phyloP scores from a whole-genome alignment of 441 rosid genomes.

The Populus hybrid region DNA sequence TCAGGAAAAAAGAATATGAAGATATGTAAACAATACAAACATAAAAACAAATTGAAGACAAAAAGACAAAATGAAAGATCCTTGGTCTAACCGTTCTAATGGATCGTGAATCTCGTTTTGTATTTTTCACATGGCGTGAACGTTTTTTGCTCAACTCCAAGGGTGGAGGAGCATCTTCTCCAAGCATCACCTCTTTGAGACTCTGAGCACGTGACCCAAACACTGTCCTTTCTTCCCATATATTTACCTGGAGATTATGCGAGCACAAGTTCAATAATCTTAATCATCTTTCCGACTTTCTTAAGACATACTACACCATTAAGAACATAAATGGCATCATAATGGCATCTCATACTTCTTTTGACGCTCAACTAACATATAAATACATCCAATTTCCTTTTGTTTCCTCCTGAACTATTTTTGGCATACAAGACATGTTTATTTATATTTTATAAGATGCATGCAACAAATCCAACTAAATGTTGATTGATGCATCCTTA shows the following conservation, averaged over 20 bases:
- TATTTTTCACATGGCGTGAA: constrained; percentile 64
- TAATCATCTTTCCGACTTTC: too few species aligned
- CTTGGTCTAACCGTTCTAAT: constrained; percentile 58
- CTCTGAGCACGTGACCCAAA: constrained; percentile 77
- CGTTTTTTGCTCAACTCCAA: constrained; percentile 77
- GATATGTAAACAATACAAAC: not conserved
- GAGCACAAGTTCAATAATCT: constrained; percentile 1
- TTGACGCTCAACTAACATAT: not conserved
- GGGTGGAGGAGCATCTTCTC: constrained; percentile 17
- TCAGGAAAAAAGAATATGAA: not conserved
- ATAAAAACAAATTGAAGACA: not conserved
- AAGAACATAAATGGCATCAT: too few species aligned
- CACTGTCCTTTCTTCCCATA: constrained; percentile 93
- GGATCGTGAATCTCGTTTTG: constrained; percentile 79
- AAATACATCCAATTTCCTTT: not conserved
- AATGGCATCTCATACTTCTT: not conserved
- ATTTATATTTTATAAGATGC: too few species aligned
- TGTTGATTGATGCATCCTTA: not conserved
- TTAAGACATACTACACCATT: not conserved
- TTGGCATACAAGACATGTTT: too few species aligned
- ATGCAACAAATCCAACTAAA: not conserved
- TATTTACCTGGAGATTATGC: constrained; percentile 46
- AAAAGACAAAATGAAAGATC: not conserved
- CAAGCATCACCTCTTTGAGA: constrained; percentile 73
- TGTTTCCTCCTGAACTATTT: too few species aligned